Conservation (phyloP, 2,329 filamentous ascomycete genomes). For the Gnomoniopsis smithogilvyi region DNA sequence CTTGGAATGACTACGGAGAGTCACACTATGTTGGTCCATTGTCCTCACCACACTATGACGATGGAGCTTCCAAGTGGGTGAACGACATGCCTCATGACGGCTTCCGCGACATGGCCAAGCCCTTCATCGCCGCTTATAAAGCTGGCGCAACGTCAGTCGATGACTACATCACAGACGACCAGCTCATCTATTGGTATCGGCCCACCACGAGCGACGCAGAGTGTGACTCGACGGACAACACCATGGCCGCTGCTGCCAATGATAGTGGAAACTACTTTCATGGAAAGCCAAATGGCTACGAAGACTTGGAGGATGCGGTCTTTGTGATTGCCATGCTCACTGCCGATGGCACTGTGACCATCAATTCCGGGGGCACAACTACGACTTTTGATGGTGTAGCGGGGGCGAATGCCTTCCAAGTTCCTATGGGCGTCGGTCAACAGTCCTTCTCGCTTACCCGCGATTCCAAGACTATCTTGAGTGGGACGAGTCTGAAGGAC, state of each 20-base stretch:
- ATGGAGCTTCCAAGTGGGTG: constrained; percentile 21
- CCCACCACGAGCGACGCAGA: constrained; percentile 42
- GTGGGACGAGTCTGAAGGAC: constrained; percentile 45
- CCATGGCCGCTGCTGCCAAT: constrained; percentile 41
- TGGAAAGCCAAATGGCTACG: constrained; percentile 47
- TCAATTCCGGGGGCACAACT: constrained; percentile 41
- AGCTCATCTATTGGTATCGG: constrained; percentile 55
- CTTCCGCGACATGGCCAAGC: constrained; percentile 52
- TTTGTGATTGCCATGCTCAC: constrained; percentile 51
- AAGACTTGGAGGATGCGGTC: constrained; percentile 47
- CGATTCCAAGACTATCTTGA: constrained; percentile 36
- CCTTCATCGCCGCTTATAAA: constrained; percentile 53
- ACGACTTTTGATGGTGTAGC: constrained; percentile 43
- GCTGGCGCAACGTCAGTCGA: constrained; percentile 36
- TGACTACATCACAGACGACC: constrained; percentile 41
- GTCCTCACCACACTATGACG: constrained; percentile 14
- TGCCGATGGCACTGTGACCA: constrained; percentile 38
- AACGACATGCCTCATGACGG: constrained; percentile 42
- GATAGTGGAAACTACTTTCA: constrained; percentile 48
- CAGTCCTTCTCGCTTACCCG: constrained; percentile 46
- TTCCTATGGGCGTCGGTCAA: constrained; percentile 44
- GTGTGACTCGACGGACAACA: constrained; percentile 52
- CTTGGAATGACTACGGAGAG: constrained; percentile 20
- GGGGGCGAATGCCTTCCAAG: constrained; percentile 39
- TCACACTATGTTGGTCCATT: constrained; percentile 18